Evolutionary conservation across 106 monocot genomes (phyloP).

Genomic region (Gastrodia elata): DNA sequence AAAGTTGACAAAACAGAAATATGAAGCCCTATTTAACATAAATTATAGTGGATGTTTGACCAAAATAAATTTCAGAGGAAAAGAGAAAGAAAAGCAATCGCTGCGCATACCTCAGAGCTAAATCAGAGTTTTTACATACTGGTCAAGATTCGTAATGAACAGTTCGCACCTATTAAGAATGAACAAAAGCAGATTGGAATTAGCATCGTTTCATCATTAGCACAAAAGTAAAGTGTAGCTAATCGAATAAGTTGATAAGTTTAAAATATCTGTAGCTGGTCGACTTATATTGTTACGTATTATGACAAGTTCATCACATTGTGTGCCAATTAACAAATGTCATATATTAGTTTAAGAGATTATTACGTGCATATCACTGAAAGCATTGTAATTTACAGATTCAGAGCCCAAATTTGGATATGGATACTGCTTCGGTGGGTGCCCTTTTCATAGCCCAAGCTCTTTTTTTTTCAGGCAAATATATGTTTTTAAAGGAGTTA

Average conservation of each 20-base stretch:
- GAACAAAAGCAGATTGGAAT: neutral
- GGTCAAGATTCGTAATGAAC: constrained; percentile 65
- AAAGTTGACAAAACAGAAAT: neutral
- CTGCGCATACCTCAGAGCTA: constrained; percentile 30
- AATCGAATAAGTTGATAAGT: neutral
- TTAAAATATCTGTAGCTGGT: neutral
- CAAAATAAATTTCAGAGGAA: neutral
- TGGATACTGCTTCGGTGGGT: too few species aligned
- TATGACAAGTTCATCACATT: neutral
- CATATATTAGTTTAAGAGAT: too few species aligned
- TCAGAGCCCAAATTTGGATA: too few species aligned
- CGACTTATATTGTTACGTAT: neutral
- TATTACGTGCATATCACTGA: too few species aligned
- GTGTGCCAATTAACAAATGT: neutral
- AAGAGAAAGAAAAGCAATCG: neutral
- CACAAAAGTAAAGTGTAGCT: neutral
- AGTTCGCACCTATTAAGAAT: constrained; percentile 50
- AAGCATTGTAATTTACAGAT: too few species aligned
- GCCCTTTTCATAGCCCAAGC: too few species aligned
- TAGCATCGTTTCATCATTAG: neutral
- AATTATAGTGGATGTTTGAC: neutral
- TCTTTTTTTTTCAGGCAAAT: too few species aligned
- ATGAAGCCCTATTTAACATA: neutral
- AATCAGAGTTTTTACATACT: constrained; percentile 70
- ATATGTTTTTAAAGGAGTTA: too few species aligned